Conservation (phyloP, 1,284 basidiomycete species). For the Stygiomarasmius scandens region DNA sequence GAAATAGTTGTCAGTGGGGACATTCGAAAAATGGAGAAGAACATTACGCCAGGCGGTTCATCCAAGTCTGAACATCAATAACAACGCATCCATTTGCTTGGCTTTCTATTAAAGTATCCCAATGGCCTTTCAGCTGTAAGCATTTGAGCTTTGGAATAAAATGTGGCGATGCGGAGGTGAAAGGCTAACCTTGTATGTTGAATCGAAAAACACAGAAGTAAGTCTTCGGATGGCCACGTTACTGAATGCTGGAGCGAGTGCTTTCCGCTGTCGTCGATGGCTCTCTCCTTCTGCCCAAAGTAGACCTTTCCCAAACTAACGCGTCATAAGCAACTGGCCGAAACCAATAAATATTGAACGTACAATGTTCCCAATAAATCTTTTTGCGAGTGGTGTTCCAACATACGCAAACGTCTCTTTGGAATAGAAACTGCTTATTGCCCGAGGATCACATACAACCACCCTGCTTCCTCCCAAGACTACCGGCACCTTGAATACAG, state of each 20-base stretch:
- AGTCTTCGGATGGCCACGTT: constrained; percentile 40
- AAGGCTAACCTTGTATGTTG: constrained; percentile 47
- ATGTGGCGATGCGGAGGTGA: not conserved
- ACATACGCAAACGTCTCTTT: constrained; percentile 53
- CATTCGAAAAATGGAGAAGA: too few species aligned
- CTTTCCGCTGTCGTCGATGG: constrained; percentile 50
- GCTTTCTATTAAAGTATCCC: constrained; percentile 51
- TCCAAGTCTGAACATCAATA: constrained; percentile 62
- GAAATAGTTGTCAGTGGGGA: too few species aligned
- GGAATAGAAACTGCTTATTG: constrained; percentile 52
- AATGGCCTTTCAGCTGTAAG: constrained; percentile 46
- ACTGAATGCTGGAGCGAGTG: constrained; percentile 44
- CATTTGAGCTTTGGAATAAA: not conserved
- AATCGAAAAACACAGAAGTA: constrained; percentile 43
- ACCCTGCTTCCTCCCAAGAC: constrained; percentile 43
- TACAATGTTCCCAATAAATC: constrained; percentile 46
- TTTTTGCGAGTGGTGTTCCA: constrained; percentile 36
- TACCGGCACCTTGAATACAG: constrained; percentile 44
- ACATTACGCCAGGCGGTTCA: too few species aligned
- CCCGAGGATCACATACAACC: constrained; percentile 56
- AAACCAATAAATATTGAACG: constrained; percentile 17
- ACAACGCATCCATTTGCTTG: constrained; percentile 33
- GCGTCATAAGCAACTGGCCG: not conserved
- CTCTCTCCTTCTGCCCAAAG: constrained; percentile 55
- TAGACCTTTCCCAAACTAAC: constrained; percentile 52